Conservation (phyloP, 2,329 filamentous ascomycete species). For the Ophiostoma perfectum region DNA sequence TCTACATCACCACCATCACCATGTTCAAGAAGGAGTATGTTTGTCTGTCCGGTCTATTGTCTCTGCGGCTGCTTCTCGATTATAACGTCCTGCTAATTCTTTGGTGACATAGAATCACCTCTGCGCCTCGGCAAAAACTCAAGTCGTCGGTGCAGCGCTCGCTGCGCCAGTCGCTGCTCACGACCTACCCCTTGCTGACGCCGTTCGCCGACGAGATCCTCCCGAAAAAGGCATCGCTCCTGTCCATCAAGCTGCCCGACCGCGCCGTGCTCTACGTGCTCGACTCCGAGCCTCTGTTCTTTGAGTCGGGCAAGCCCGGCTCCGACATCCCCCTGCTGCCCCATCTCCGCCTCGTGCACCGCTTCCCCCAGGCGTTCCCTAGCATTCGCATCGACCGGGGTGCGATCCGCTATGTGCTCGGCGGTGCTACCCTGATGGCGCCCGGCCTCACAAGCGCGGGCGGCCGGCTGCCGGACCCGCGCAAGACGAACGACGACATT, state of each 20-base stretch:
- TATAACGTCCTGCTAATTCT: neutral
- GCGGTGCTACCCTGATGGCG: constrained; percentile 91
- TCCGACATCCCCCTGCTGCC: constrained; percentile 60
- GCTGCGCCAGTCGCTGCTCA: constrained; percentile 74
- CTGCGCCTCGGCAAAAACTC: constrained; percentile 15
- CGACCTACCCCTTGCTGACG: constrained; percentile 78
- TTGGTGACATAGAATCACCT: neutral
- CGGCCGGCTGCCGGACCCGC: constrained; percentile 64
- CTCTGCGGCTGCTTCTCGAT: neutral
- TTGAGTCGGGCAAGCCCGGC: constrained; percentile 60
- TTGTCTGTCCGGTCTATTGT: neutral
- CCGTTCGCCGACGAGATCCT: constrained; percentile 90
- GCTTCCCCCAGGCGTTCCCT: constrained; percentile 78
- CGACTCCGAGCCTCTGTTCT: constrained; percentile 76
- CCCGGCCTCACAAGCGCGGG: constrained; percentile 83
- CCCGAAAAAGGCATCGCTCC: constrained; percentile 87
- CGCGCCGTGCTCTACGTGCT: constrained; percentile 84
- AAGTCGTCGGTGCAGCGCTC: constrained; percentile 55
- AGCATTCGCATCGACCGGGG: constrained; percentile 87
- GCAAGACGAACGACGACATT: constrained; percentile 29
- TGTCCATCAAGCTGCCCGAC: constrained; percentile 89
- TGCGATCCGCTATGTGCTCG: constrained; percentile 92
- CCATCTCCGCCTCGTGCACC: constrained; percentile 83
- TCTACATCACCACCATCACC: constrained; percentile 12
- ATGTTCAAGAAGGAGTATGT: constrained; percentile 95